Conservation (phyloP, 495 filamentous ascomycete species). For the Daldinia bambusicola region DNA sequence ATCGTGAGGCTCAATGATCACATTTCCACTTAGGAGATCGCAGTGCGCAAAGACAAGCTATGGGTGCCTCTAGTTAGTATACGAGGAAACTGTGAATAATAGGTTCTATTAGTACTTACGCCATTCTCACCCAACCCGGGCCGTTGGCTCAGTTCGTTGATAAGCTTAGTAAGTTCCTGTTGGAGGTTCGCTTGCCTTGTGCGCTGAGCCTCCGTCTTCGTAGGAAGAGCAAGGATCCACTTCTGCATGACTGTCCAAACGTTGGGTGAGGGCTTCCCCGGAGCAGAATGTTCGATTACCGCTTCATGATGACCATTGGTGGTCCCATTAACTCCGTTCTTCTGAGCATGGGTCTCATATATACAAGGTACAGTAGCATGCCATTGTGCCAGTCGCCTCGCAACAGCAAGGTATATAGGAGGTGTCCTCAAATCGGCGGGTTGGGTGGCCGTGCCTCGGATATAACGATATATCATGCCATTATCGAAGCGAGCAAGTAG, state of each 20-base stretch:
- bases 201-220: constrained; percentile 71
- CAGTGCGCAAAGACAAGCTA: constrained; percentile 94
- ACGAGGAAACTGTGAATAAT: neutral
- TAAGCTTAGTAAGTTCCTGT: constrained; percentile 74
- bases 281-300: constrained; percentile 66
- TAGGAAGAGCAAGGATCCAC: constrained; percentile 90
- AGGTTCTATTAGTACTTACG: constrained; percentile 60
- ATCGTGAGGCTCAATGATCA: constrained; percentile 70
- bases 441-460: constrained; percentile 79
- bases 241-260: constrained; percentile 95
- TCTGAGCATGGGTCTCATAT: constrained; percentile 49
- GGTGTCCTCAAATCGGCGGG: constrained; percentile 79
- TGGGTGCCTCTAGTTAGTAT: constrained; percentile 38
- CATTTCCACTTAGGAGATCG: constrained; percentile 93
- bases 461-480: constrained; percentile 92
- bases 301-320: constrained; percentile 48
- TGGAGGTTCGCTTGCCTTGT: constrained; percentile 74
- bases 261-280: constrained; percentile 75
- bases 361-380: constrained; percentile 81
- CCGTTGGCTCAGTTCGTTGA: constrained; percentile 75
- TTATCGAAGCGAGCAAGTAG: constrained; percentile 95
- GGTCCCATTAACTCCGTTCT: constrained; percentile 20
- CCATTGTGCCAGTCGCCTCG: constrained; percentile 87
- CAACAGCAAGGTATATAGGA: constrained; percentile 82
- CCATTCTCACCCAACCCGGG: constrained; percentile 76